A percentile compares a stretch with the other conserved stretches of the same genome.
phyloP scores from a whole-genome alignment of 2,329 filamentous ascomycete species.

The Calonectria fujianensis region DNA sequence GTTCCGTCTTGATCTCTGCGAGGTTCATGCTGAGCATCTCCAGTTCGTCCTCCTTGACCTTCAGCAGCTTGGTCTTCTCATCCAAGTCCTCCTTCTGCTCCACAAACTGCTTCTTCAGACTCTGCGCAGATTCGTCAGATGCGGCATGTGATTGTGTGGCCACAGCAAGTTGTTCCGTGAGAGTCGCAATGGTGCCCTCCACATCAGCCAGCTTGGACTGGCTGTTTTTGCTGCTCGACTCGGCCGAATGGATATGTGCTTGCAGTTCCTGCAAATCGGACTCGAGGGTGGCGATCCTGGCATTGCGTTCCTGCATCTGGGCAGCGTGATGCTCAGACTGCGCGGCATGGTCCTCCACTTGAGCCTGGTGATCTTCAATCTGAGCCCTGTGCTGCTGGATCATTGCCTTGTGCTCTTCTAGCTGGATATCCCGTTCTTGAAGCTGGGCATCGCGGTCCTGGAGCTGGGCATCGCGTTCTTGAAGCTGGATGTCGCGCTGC shows the following conservation, averaged over 20 bases:
- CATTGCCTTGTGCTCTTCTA: slow-evolving; percentile 46
- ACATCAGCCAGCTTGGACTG: slow-evolving; percentile 57
- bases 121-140: slow-evolving; percentile 55
- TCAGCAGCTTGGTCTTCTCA: slow-evolving; percentile 65
- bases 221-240: slow-evolving; percentile 64
- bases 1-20: slow-evolving; percentile 77
- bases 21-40: slow-evolving; percentile 71
- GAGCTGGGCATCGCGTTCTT: slow-evolving; percentile 49
- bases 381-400: slow-evolving; percentile 55
- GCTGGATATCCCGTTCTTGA: slow-evolving; percentile 48
- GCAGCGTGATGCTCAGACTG: slow-evolving; percentile 59
- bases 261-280: slow-evolving; percentile 54
- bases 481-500: slow-evolving; percentile 41
- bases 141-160: slow-evolving; percentile 52
- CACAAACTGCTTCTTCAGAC: slow-evolving; percentile 52
- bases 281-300: slow-evolving; percentile 66
- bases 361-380: slow-evolving; percentile 57
- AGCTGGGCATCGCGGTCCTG: slow-evolving; percentile 39
- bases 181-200: slow-evolving; percentile 55
- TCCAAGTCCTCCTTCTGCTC: slow-evolving; percentile 49
- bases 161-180: slow-evolving; percentile 57
- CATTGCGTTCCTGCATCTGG: slow-evolving; percentile 62
- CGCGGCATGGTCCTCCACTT: slow-evolving; percentile 49
- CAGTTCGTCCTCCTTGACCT: slow-evolving; percentile 70
- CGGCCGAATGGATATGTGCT: slow-evolving; percentile 55